Evolutionary conservation across 2,329 filamentous ascomycete species (phyloP).

Genomic region (Alternaria sp.): DNA sequence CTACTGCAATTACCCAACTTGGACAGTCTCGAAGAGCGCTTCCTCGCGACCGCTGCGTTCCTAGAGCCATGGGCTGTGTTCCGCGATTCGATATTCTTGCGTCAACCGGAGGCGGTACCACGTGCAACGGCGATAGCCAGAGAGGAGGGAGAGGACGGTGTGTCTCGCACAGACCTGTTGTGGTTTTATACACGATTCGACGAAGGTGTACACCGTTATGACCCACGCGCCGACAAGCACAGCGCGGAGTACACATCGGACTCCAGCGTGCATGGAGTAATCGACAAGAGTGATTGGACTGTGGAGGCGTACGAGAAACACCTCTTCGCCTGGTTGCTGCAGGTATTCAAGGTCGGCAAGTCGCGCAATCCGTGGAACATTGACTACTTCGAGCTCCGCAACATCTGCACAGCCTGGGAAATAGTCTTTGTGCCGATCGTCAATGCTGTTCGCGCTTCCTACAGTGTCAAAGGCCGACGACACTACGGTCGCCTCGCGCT

Average conservation of each 20-base stretch:
- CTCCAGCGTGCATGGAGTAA: conserved; percentile 16
- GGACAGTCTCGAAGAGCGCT: conserved; percentile 33
- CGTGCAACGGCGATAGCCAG: conserved; percentile 9
- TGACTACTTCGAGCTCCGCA: conserved; percentile 36
- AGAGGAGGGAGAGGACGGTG: background rate
- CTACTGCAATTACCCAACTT: conserved; percentile 28
- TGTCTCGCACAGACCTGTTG: conserved; percentile 33
- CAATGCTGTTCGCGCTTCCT: conserved; percentile 35
- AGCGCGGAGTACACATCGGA: conserved; percentile 18
- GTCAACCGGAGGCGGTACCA: conserved; percentile 17
- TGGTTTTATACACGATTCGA: conserved; percentile 44
- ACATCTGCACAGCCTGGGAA: conserved; percentile 37
- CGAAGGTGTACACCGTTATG: conserved; percentile 34
- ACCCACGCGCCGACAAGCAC: conserved; percentile 26
- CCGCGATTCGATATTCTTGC: conserved; percentile 35
- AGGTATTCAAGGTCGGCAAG: conserved; percentile 43
- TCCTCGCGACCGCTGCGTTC: conserved; percentile 38
- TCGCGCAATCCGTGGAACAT: conserved; percentile 32
- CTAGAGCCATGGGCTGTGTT: conserved; percentile 40
- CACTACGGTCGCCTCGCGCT: conserved; percentile 42
- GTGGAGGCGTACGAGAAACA: conserved; percentile 40
- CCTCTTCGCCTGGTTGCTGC: conserved; percentile 42
- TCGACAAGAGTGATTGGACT: conserved; percentile 37
- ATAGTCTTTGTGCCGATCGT: conserved; percentile 40
- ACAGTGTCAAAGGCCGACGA: conserved; percentile 31